Evolutionary conservation across 495 filamentous ascomycete species (phyloP).

Genomic region (Talaromyces proteolyticus): DNA sequence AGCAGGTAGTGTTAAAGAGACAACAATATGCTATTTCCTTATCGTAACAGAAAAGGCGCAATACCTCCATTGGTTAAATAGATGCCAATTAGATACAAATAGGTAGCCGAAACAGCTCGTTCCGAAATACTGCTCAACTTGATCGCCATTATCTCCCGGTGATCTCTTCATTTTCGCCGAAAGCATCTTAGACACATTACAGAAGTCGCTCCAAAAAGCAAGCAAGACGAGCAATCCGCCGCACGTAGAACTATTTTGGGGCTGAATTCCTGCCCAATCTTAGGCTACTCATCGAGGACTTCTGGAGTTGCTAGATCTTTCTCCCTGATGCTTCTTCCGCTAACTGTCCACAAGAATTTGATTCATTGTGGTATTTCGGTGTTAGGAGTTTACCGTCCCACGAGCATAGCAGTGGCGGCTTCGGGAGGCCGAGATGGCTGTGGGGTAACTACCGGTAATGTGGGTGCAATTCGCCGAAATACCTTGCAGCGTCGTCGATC

Average conservation of each 20-base stretch:
- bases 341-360: not conserved
- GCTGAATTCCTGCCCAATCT: not conserved
- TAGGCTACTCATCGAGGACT: not conserved
- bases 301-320: not conserved
- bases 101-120: constrained; percentile 2
- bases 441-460: not conserved
- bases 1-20: not conserved
- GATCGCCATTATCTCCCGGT: not conserved
- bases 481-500: not conserved
- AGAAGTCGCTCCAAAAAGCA: not conserved
- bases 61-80: not conserved
- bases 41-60: not conserved
- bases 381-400: not conserved
- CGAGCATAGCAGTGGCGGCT: too few species aligned
- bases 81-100: not conserved
- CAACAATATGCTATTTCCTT: not conserved
- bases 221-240: not conserved
- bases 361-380: not conserved
- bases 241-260: not conserved
- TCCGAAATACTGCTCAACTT: constrained; percentile 1
- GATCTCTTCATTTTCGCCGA: constrained; percentile 1
- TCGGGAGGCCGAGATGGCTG: too few species aligned
- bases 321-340: not conserved
- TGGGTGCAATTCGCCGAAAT: constrained; percentile 1
- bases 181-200: constrained; percentile 1